Evolutionary conservation across 805 yeast genomes (phyloP).

Genomic region (Starmerella apis): DNA sequence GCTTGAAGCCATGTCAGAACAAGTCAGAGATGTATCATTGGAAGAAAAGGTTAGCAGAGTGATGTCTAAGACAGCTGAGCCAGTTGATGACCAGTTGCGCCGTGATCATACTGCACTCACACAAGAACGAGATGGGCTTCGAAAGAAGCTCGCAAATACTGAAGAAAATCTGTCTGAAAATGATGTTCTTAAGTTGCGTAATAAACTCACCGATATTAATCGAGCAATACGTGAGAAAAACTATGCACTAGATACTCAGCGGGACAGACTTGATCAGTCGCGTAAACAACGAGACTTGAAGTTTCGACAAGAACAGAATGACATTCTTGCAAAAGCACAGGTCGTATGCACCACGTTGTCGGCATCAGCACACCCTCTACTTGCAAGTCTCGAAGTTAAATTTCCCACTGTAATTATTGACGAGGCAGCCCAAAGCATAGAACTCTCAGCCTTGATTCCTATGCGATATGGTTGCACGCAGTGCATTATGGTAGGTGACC

Average conservation of each 20-base stretch:
- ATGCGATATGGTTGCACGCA: conserved; percentile 78
- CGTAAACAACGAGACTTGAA: conserved; percentile 68
- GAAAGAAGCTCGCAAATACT: conserved; percentile 33
- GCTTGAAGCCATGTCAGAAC: conserved; percentile 72
- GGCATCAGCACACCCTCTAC: conserved; percentile 84
- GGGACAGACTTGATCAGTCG: conserved; percentile 61
- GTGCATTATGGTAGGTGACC: conserved; percentile 97
- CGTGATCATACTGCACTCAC: conserved; percentile 41
- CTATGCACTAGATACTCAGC: conserved; percentile 59
- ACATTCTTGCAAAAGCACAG: conserved; percentile 61
- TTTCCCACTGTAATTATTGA: conserved; percentile 90
- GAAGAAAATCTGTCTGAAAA: conserved; percentile 21
- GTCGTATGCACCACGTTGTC: conserved; percentile 86
- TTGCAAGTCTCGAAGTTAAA: conserved; percentile 59
- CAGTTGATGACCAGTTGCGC: conserved; percentile 33
- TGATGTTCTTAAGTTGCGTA: conserved; percentile 30
- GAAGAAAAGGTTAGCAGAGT: conserved; percentile 66
- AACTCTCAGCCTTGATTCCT: conserved; percentile 82
- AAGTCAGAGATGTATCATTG: conserved; percentile 70
- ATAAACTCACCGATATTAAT: conserved; percentile 47
- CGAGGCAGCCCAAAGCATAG: conserved; percentile 97
- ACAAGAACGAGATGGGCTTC: conserved; percentile 43
- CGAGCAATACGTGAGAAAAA: conserved; percentile 58
- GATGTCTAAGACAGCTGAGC: conserved; percentile 35
- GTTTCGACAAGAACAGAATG: conserved; percentile 62